phyloP scores from a whole-genome alignment of 108 stramenopile genomes.

The Cyclotella sp. region DNA sequence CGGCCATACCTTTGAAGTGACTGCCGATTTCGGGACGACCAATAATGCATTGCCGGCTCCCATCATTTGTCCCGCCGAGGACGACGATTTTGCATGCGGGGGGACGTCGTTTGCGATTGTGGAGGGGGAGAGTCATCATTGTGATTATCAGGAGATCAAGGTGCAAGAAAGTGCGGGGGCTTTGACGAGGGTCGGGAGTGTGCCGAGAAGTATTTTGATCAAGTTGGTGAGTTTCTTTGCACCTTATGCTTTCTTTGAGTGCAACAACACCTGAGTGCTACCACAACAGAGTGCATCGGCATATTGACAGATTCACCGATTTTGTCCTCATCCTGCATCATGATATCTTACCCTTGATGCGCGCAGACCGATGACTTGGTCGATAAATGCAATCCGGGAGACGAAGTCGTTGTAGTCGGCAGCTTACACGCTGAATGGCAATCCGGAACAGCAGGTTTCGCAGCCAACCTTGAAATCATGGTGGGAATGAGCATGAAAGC shows the following conservation, averaged over 20 bases:
- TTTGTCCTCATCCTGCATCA: too few species aligned
- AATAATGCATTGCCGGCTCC: conserved; percentile 88
- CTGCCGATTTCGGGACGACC: conserved; percentile 86
- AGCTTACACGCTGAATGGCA: conserved; percentile 89
- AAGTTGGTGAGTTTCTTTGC: conserved; percentile 54
- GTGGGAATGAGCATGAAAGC: conserved; percentile 91
- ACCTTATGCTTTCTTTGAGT: background rate
- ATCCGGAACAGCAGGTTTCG: conserved; percentile 43
- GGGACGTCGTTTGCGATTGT: conserved; percentile 73
- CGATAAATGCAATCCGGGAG: conserved; percentile 95
- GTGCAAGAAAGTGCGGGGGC: conserved; percentile 92
- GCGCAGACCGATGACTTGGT: conserved; percentile 88
- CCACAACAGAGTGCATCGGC: too few species aligned
- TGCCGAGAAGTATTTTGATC: conserved; percentile 91
- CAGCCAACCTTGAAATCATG: conserved; percentile 69
- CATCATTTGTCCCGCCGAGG: conserved; percentile 61
- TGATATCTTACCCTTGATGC: too few species aligned
- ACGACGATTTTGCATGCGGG: conserved; percentile 52
- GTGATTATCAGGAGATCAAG: conserved; percentile 98
- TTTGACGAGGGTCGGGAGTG: conserved; percentile 72
- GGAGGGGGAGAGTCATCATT: conserved; percentile 56
- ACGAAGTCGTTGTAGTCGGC: conserved; percentile 96
- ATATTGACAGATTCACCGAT: too few species aligned
- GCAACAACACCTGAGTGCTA: background rate
- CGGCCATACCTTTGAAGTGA: conserved; percentile 68